Percentiles rank a stretch among this genome's conserved stretches.
Conservation (phyloP, 1,139 yeast genomes). For the Scheffersomyces lignicola region DNA sequence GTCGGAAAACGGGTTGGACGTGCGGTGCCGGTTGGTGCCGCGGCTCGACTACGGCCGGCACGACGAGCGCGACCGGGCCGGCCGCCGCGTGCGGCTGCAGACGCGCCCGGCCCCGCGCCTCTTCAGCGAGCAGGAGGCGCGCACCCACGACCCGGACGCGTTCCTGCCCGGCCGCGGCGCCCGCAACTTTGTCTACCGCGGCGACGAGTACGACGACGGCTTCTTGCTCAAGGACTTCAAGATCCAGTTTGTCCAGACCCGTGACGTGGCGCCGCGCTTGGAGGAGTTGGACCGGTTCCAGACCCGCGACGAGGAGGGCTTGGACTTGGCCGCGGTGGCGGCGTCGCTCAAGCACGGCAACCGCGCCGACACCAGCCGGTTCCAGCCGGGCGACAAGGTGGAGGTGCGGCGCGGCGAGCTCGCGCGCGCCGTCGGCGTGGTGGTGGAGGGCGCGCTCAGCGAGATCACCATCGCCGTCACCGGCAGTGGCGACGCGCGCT, state of each 20-base stretch:
- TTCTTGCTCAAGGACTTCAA: constrained; percentile 84
- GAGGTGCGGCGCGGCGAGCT: constrained; percentile 93
- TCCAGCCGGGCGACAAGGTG: constrained; percentile 93
- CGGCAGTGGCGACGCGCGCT: constrained; percentile 52
- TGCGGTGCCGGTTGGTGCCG: constrained; percentile 87
- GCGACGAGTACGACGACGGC: constrained; percentile 90
- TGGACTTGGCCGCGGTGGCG: constrained; percentile 83
- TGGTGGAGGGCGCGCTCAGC: constrained; percentile 62
- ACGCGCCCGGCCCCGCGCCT: constrained; percentile 82
- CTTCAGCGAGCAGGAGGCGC: constrained; percentile 72
- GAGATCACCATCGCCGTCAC: constrained; percentile 61
- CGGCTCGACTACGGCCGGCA: constrained; percentile 86
- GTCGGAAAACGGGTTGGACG: constrained; percentile 93
- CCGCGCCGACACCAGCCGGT: constrained; percentile 41
- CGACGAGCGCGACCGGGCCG: constrained; percentile 57
- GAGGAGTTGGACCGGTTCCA: constrained; percentile 88
- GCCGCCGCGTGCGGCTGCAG: constrained; percentile 52
- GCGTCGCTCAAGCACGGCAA: constrained; percentile 70
- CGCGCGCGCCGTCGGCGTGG: constrained; percentile 82
- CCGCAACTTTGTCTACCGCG: constrained; percentile 70
- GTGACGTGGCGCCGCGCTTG: constrained; percentile 81
- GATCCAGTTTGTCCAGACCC: constrained; percentile 76
- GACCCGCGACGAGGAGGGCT: constrained; percentile 62
- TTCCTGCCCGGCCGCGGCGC: constrained; percentile 77
- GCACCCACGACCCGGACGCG: constrained; percentile 52